A percentile compares a stretch with the other conserved stretches of the same genome.
Evolutionary conservation across 164 flowering plant species (phyloP).

Genomic region (Piper longum): DNA sequence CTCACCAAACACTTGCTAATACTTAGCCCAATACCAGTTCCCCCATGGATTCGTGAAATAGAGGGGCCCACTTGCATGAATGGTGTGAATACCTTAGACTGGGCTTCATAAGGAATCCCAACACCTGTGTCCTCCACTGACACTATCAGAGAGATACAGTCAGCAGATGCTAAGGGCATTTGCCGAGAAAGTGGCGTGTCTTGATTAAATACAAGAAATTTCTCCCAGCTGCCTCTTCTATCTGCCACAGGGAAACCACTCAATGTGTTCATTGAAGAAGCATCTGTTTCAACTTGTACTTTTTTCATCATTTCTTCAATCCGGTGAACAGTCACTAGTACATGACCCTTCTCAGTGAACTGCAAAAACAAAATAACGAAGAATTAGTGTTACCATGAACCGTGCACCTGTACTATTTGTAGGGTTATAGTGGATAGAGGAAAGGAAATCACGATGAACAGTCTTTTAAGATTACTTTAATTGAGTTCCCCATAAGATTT

Average conservation of each 20-base stretch:
- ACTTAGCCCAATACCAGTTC: constrained; percentile 94
- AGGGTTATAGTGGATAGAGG: neutral
- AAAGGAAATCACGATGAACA: neutral
- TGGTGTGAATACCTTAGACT: constrained; percentile 72
- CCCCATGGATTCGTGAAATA: constrained; percentile 72
- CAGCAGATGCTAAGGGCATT: constrained; percentile 19
- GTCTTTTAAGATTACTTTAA: constrained; percentile 46
- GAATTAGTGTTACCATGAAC: neutral
- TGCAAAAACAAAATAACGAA: constrained; percentile 14
- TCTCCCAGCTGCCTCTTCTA: constrained; percentile 56
- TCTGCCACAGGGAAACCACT: constrained; percentile 84
- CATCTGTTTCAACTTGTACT: constrained; percentile 34
- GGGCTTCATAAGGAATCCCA: constrained; percentile 84
- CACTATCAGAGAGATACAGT: constrained; percentile 47
- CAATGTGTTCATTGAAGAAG: constrained; percentile 41
- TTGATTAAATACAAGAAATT: constrained; percentile 39
- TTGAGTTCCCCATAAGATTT: constrained; percentile 92
- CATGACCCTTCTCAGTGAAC: constrained; percentile 94
- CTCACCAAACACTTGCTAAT: constrained; percentile 89
- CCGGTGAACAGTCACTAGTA: constrained; percentile 72
- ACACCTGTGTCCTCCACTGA: constrained; percentile 94
- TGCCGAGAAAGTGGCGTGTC: constrained; percentile 20
- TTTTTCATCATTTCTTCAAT: constrained; percentile 60
- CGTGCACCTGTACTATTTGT: neutral
- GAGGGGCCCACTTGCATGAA: constrained; percentile 93